Evolutionary conservation across 163 green algal genomes (phyloP).

Genomic region (Scenedesmus sp.): DNA sequence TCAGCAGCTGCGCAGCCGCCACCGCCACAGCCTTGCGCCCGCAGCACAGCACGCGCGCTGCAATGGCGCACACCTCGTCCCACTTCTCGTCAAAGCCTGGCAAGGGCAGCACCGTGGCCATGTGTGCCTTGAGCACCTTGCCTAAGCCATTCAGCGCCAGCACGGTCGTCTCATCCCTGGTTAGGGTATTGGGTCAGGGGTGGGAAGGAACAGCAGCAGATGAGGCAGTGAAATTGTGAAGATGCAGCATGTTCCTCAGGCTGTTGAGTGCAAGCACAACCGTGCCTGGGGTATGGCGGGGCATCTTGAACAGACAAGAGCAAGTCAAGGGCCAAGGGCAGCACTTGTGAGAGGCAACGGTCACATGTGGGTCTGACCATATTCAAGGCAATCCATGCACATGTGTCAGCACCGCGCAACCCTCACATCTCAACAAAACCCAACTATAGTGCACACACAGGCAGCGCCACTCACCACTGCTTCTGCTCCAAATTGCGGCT

Average conservation of each 20-base stretch:
- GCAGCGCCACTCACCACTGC: constrained; percentile 76
- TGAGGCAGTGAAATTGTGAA: no score
- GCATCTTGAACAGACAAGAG: no score
- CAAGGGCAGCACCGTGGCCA: constrained; percentile 73
- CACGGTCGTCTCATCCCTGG: constrained; percentile 78
- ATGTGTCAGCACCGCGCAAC: no score
- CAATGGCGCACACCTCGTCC: constrained; percentile 71
- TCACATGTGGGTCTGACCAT: no score
- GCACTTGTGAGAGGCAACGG: no score
- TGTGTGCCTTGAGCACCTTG: constrained; percentile 80
- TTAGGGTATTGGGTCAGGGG: background rate
- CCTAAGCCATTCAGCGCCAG: constrained; percentile 80
- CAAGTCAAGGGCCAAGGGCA: no score
- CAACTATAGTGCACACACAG: no score
- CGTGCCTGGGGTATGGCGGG: no score
- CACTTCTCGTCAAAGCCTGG: constrained; percentile 71
- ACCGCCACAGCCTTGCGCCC: constrained; percentile 38
- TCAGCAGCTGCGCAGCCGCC: constrained; percentile 53
- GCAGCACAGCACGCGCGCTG: constrained; percentile 21
- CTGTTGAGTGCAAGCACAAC: no score
- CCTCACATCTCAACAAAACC: no score
- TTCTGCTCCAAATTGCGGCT: constrained; percentile 95
- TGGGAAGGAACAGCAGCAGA: background rate
- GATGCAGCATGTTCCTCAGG: no score
- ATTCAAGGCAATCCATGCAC: no score